Base-by-base conservation (phyloP, 305 asterid species). In the Withania somnifera region DNA sequence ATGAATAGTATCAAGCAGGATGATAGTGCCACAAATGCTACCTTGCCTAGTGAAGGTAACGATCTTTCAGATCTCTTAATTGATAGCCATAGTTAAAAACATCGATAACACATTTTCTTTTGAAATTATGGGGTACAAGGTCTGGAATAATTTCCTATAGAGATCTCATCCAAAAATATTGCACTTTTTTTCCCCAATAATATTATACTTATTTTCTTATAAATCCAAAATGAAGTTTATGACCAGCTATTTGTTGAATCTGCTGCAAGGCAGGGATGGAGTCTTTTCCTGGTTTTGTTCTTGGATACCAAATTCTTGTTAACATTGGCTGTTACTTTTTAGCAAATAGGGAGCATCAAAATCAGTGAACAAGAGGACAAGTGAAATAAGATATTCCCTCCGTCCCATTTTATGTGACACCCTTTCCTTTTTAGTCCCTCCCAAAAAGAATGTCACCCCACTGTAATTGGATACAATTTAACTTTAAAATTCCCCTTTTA, bases 31-130 rank as follows among this genome's bases (percentile, higher is more conserved):
- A 82, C 86, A 84, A 88, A 82, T 80, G 71, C 42, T 50, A 81
- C 90, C 87, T 83, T 93, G 52, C 80, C 97, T 32, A 87, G 87
- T 83, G 93, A 93, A 94, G 99, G 98, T 96, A 87, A 88, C 75
- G 77, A 81, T 57, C 83, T 42, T 60, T 84, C 53, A 28, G 53
- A 81, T 36, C 36, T 32, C 45, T 66, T 38, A 81, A 53, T 28
- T 34, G 61, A 81, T 15, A 47, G 50, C 15, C 1, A 9, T 79
- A 28, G 38, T 11, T 42, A 38, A 20, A 45, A 58, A 57, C 30
- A 28, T 60, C 8, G 45, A 79, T 58, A 45, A 40, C n/a, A 26
- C 42, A 9, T 79, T 50, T 52, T 22, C 61, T 34, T 11, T 24
- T 51, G 36, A 47, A 52, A 64, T 69, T 80, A 50, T 61, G 66